These are phyloP conservation scores for Oryza glumipatula DNA, from an alignment of 176 grass and related monocot species.

Conservation along the genomic window DNA sequence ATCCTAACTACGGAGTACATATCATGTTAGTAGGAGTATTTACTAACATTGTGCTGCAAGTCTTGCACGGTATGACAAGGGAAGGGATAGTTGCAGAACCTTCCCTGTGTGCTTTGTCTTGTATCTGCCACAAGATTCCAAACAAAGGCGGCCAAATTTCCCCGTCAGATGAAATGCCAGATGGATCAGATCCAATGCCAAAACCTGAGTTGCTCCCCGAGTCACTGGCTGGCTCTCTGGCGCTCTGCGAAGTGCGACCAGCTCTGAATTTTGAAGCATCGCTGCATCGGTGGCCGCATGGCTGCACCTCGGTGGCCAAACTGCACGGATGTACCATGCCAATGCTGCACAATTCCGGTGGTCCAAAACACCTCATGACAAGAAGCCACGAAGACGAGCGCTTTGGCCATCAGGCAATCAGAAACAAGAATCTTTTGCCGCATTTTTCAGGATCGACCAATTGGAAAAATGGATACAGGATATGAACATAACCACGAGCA, in stretches of 20 bases:
- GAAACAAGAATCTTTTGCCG: neutral
- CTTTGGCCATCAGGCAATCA: neutral
- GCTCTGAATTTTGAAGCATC: slow-evolving; percentile 22
- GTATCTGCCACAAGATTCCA: neutral
- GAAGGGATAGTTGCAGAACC: neutral
- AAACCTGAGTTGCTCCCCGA: neutral
- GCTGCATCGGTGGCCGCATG: neutral
- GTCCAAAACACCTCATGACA: slow-evolving; percentile 1
- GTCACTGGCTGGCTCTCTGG: neutral
- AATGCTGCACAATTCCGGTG: neutral
- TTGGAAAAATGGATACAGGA: neutral
- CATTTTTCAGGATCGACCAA: neutral
- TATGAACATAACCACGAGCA: neutral
- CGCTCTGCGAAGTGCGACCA: neutral
- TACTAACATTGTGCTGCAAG: neutral
- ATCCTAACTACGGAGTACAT: too few species aligned
- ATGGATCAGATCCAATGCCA: slow-evolving; percentile 4
- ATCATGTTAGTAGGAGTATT: too few species aligned
- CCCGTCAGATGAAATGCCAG: neutral
- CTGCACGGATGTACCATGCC: neutral
- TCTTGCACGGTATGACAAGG: too few species aligned
- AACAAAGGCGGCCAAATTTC: neutral
- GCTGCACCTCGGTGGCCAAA: neutral
- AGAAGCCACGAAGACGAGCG: neutral
- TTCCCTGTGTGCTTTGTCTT: neutral